Base-by-base conservation (phyloP, 2,329 filamentous ascomycete species). In the Onygena corvina region DNA sequence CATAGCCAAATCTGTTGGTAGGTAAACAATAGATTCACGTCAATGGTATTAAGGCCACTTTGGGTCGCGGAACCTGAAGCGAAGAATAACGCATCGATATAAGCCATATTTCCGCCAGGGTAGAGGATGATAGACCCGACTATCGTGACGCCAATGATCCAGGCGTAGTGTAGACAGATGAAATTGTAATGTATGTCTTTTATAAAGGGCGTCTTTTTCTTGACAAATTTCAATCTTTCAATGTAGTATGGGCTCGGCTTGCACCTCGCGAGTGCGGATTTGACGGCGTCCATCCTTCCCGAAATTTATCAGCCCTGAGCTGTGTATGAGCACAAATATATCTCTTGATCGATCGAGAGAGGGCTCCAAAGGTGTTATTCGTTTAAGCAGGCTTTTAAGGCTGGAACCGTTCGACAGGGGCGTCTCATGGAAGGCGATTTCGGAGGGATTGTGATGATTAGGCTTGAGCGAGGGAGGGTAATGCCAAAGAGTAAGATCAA, bases 41-140 rank as follows among this genome's bases (percentile, higher is more conserved):
- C 64, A 46, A 72, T 55, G 2, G 90, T 86, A 64, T 98, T 98
- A 53, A 98, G 71, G 1, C 92, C 92, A 54, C 88, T 93, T 67
- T 98, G 92, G 0, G 90, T 96, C 54, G 87, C 83, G 50, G 85
- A 74, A 46, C 92, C 90, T 48, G 79, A 81, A n/a, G 84, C 78
- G 58, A 95, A 86, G 72, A 94, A 86, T 12, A 98, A 76, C 2
- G 88, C 82, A 71, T 98, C 89, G 58, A 92, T 85, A 60, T 94
- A 98, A 1, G 66, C 54, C 51, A 95, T 64, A 12, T 79, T 68
- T 21, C 78, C 77, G 3, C 70, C 71, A 14, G 76, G 77, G 58
- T 79, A 95, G 14, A 98, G 65, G 46, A 94, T 72, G 55, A 95
- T 70, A 0, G 89, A 94, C 12, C 80, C 81, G 42, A 89, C 47